Conservation (phyloP, 2,329 filamentous ascomycete species). For the Penicillium carneum region DNA sequence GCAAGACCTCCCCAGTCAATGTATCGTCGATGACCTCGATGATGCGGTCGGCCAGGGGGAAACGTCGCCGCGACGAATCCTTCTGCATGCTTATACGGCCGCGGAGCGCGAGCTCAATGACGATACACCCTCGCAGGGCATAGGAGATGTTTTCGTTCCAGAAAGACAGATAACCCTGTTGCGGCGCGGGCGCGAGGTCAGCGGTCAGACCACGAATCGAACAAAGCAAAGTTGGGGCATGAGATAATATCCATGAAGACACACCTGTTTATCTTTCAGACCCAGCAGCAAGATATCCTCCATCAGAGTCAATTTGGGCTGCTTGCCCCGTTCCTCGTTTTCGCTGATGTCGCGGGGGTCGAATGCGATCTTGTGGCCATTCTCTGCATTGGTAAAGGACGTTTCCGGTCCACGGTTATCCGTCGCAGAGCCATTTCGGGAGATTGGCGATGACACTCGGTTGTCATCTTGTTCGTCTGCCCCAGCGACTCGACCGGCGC, state of each 20-base stretch:
- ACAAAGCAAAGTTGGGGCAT: background rate
- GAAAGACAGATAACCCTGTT: constrained; percentile 93
- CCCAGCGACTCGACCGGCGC: constrained; percentile 64
- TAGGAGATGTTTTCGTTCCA: constrained; percentile 99
- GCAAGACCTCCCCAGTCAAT: constrained; percentile 91
- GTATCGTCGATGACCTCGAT: constrained; percentile 98
- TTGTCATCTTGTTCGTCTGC: constrained; percentile 69
- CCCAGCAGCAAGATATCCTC: constrained; percentile 95
- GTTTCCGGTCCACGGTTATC: constrained; percentile 70
- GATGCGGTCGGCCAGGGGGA: constrained; percentile 87
- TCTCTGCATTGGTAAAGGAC: constrained; percentile 83
- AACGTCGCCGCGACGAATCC: constrained; percentile 87
- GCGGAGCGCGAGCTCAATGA: constrained; percentile 94
- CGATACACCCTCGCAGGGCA: constrained; percentile 94
- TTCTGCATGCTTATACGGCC: constrained; percentile 99
- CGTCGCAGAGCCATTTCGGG: constrained; percentile 65
- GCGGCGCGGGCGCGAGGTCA: constrained; percentile 28
- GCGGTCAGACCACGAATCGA: constrained; percentile 24
- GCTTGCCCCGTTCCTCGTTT: constrained; percentile 93
- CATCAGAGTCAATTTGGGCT: constrained; percentile 98
- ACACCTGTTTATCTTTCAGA: constrained; percentile 97
- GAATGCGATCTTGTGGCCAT: constrained; percentile 98
- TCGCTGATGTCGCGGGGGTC: constrained; percentile 97
- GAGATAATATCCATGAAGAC: constrained; percentile 35
- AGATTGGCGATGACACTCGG: constrained; percentile 71